Conservation (phyloP, 2,329 filamentous ascomycete species). For the Botrytis galanthina region DNA sequence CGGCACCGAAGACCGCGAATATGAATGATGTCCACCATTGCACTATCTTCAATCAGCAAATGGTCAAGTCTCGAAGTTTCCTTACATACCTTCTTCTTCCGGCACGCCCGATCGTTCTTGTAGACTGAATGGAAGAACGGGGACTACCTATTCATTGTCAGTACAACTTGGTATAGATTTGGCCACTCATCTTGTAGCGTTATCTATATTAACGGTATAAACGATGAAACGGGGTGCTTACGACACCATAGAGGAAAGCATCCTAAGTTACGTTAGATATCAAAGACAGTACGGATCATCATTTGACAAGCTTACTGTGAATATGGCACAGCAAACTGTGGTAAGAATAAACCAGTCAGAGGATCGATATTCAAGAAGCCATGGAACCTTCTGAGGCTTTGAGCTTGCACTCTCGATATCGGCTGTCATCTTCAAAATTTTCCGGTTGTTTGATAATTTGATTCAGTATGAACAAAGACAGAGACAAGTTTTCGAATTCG, state of each 20-base stretch:
- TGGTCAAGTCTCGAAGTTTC: neutral
- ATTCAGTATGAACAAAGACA: neutral
- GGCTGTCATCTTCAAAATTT: constrained; percentile 6
- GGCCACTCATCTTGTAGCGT: neutral
- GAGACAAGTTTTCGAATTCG: neutral
- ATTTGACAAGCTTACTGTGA: constrained; percentile 18
- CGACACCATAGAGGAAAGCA: constrained; percentile 58
- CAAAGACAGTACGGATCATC: neutral
- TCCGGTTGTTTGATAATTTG: constrained; percentile 1
- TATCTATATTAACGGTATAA: neutral
- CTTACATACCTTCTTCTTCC: constrained; percentile 36
- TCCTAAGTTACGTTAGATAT: constrained; percentile 40
- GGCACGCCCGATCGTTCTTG: constrained; percentile 52
- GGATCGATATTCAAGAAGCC: constrained; percentile 27
- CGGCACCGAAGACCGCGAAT: constrained; percentile 21
- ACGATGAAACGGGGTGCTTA: neutral
- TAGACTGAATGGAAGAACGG: constrained; percentile 67
- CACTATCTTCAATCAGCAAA: constrained; percentile 7
- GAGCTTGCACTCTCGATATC: constrained; percentile 11
- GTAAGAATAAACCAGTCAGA: constrained; percentile 23
- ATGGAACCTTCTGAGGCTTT: constrained; percentile 9
- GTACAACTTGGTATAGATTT: neutral
- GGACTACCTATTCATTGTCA: constrained; percentile 50
- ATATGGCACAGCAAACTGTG: constrained; percentile 22
- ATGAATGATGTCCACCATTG: constrained; percentile 23